Percentiles rank a stretch among this genome's conserved stretches.
phyloP scores from a whole-genome alignment of 1,139 yeast species.

The Candida sanyaensis region DNA sequence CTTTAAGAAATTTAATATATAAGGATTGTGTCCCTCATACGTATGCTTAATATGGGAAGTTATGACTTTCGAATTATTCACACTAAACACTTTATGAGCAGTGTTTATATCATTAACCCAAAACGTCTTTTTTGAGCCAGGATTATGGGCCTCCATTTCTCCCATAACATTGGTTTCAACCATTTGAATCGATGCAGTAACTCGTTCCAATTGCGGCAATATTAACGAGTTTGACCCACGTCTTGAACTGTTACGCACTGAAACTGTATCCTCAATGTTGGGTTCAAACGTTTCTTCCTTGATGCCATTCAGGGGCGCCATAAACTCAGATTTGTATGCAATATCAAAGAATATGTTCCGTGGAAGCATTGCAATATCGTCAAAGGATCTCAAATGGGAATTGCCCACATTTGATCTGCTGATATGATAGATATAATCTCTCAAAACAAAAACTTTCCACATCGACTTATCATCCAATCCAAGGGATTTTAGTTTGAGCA shows the following conservation, averaged over 20 bases:
- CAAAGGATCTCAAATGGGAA: background rate
- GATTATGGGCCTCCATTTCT: constrained; percentile 45
- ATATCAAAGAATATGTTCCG: constrained; percentile 70
- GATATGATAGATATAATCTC: constrained; percentile 68
- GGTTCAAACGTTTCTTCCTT: constrained; percentile 1
- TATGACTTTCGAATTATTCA: constrained; percentile 35
- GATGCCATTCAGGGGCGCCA: constrained; percentile 17
- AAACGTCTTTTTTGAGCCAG: constrained; percentile 4
- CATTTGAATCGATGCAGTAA: constrained; percentile 55
- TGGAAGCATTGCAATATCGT: constrained; percentile 32
- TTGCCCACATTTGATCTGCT: constrained; percentile 29
- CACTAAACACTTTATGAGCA: constrained; percentile 36
- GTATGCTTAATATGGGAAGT: constrained; percentile 50
- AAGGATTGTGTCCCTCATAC: constrained; percentile 68
- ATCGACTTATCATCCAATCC: constrained; percentile 73
- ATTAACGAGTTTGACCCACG: constrained; percentile 26
- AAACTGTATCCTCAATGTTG: constrained; percentile 17
- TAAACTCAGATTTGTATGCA: constrained; percentile 47
- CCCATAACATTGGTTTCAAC: constrained; percentile 65
- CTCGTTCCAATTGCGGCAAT: constrained; percentile 34
- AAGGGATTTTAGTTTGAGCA: constrained; percentile 63
- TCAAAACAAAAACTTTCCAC: constrained; percentile 77
- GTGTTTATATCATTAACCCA: constrained; percentile 10
- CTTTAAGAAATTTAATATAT: constrained; percentile 57
- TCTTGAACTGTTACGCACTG: constrained; percentile 17